Evolutionary conservation across 2,329 filamentous ascomycete species (phyloP).

Genomic region (Monosporascus sp.): DNA sequence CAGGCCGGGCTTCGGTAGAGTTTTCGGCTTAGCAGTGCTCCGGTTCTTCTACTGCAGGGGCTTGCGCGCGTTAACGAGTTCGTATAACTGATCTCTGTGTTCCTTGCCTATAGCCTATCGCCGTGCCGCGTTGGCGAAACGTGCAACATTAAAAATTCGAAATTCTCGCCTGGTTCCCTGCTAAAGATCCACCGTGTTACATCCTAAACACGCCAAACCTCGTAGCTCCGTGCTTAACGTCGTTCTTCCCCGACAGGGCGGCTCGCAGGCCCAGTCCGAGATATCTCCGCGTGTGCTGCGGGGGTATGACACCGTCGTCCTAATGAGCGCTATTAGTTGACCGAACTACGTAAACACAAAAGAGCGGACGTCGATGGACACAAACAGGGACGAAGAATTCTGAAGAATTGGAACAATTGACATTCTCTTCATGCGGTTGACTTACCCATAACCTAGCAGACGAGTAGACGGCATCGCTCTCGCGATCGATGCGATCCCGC

Average conservation of each 20-base stretch:
- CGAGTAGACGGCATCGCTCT: slow-evolving; percentile 85
- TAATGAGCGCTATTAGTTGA: slow-evolving; percentile 22
- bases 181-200: slow-evolving; percentile 37
- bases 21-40: too few species aligned
- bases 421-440: slow-evolving; percentile 8
- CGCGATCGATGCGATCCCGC: slow-evolving; percentile 77
- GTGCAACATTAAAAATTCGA: neutral
- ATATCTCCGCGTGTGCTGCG: slow-evolving; percentile 67
- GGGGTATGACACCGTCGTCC: slow-evolving; percentile 76
- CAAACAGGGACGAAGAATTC: slow-evolving; percentile 3
- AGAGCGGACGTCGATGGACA: slow-evolving; percentile 1
- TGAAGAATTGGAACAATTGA: too few species aligned
- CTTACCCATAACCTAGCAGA: slow-evolving; percentile 81
- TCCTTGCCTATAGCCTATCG: too few species aligned
- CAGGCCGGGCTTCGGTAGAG: too few species aligned
- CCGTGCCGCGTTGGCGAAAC: too few species aligned
- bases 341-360: neutral
- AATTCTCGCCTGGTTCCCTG: neutral
- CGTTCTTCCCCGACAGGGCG: slow-evolving; percentile 62
- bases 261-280: slow-evolving; percentile 68
- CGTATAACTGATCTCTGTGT: too few species aligned
- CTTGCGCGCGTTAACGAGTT: too few species aligned
- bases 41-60: too few species aligned
- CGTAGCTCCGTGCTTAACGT: slow-evolving; percentile 55
- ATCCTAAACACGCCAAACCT: slow-evolving; percentile 80